Conservation (phyloP, 179 eudicot genomes). For the Silene coronaria region DNA sequence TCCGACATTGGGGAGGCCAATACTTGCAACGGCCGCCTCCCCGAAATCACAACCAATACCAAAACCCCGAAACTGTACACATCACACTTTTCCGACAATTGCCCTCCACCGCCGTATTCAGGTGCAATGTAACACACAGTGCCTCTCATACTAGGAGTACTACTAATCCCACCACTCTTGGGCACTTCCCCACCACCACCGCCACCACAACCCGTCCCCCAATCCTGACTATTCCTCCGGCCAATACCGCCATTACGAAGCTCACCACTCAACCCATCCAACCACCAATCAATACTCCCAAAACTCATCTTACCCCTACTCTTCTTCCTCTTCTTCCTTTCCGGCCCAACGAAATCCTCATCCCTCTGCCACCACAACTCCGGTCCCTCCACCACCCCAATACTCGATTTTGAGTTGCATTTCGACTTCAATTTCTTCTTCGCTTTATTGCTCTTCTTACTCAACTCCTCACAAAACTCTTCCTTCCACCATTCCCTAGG, state of each 20-base stretch:
- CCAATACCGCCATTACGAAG: constrained; percentile 37
- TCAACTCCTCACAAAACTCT: constrained; percentile 79
- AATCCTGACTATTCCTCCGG: constrained; percentile 70
- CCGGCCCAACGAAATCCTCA: constrained; percentile 51
- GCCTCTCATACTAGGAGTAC: constrained; percentile 96
- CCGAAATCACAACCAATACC: constrained; percentile 67
- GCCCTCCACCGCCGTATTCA: constrained; percentile 76
- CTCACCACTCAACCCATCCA: constrained; percentile 80
- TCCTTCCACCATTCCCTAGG: constrained; percentile 98
- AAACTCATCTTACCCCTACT: constrained; percentile 50
- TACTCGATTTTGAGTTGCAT: constrained; percentile 29
- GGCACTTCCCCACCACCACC: constrained; percentile 45
- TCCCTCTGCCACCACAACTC: constrained; percentile 85
- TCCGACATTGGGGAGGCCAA: constrained; percentile 88
- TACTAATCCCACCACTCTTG: constrained; percentile 83
- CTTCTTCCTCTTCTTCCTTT: constrained; percentile 55
- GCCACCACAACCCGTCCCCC: constrained; percentile 19
- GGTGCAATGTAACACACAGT: constrained; percentile 94
- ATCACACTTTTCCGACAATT: constrained; percentile 70
- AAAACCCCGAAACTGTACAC: constrained; percentile 86
- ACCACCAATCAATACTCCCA: constrained; percentile 88
- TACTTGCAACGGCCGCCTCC: constrained; percentile 79
- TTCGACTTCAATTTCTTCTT: constrained; percentile 31
- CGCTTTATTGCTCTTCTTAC: constrained; percentile 49
- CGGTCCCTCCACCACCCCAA: constrained; percentile 37